These are phyloP conservation scores for Filobasidium wieringae DNA, from an alignment of 768 basidiomycete species.

Conservation along the genomic window DNA sequence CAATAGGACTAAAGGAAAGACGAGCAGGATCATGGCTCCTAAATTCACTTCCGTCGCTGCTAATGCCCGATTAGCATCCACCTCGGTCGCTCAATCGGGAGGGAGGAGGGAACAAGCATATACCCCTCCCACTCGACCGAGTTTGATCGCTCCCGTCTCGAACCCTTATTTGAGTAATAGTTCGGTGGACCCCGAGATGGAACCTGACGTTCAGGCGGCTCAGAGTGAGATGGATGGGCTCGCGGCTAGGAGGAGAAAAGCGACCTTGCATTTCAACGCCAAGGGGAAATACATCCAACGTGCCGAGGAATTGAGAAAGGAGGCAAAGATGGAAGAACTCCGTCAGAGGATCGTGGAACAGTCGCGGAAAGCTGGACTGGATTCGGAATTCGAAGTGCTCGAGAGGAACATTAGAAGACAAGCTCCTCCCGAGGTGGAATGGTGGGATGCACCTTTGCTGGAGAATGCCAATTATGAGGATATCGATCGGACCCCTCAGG, in stretches of 20 bases:
- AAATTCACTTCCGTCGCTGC: slow-evolving; percentile 95
- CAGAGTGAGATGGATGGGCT: slow-evolving; percentile 52
- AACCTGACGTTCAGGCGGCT: slow-evolving; percentile 52
- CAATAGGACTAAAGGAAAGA: slow-evolving; percentile 59
- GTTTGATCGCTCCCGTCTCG: slow-evolving; percentile 36
- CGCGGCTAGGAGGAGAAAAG: slow-evolving; percentile 39
- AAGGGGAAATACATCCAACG: slow-evolving; percentile 66
- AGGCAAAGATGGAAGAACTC: slow-evolving; percentile 73
- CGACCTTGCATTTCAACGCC: slow-evolving; percentile 67
- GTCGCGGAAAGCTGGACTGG: slow-evolving; percentile 83
- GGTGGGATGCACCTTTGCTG: slow-evolving; percentile 90
- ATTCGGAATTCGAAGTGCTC: slow-evolving; percentile 79
- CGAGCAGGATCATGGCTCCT: slow-evolving; percentile 89
- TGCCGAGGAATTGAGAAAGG: slow-evolving; percentile 43
- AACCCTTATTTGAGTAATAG: slow-evolving; percentile 66
- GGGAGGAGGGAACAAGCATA: too few species aligned
- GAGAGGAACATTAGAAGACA: slow-evolving; percentile 81
- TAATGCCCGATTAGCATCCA: slow-evolving; percentile 18
- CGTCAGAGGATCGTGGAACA: slow-evolving; percentile 88
- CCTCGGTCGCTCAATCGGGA: slow-evolving; percentile 25
- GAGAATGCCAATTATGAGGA: slow-evolving; percentile 72
- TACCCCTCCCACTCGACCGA: slow-evolving; percentile 25
- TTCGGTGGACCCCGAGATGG: slow-evolving; percentile 17
- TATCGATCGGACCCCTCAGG: slow-evolving; percentile 43
- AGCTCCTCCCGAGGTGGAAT: slow-evolving; percentile 80